These are phyloP conservation scores for Solanum hybrid DNA, from an alignment of 305 asterid genomes.

Conservation along the genomic window DNA sequence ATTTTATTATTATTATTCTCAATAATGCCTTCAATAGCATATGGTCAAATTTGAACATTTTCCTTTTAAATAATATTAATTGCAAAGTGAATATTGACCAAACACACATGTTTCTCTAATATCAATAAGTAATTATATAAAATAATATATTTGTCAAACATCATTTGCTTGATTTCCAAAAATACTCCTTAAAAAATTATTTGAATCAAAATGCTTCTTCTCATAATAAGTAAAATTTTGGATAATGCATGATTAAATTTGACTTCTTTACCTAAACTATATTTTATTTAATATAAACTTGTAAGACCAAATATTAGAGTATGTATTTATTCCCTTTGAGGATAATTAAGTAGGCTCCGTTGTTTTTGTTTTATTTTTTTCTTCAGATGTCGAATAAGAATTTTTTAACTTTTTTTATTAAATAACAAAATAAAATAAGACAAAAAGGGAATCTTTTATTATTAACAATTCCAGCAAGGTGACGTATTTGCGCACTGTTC, in stretches of 20 bases:
- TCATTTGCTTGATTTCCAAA: not conserved
- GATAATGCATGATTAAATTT: not conserved
- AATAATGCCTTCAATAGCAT: not conserved
- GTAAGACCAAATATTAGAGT: not conserved
- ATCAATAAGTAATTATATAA: not conserved
- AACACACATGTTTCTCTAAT: not conserved
- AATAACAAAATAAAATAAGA: not conserved
- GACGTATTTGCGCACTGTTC: not conserved
- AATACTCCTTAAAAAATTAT: not conserved
- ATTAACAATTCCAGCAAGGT: not conserved
- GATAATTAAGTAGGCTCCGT: not conserved
- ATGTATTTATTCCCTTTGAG: not conserved
- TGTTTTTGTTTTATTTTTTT: not conserved
- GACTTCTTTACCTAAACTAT: not conserved
- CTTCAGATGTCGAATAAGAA: not conserved
- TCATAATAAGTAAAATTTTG: not conserved
- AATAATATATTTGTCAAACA: not conserved
- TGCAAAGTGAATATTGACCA: not conserved
- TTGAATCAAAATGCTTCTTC: not conserved
- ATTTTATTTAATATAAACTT: not conserved
- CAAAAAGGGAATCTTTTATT: not conserved
- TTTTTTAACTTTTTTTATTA: not conserved
- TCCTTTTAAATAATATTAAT: not conserved
- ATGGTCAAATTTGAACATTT: not conserved
- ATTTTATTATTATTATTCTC: not conserved